Conservation (phyloP, 2,329 filamentous ascomycete species). For the Aspergillus sp. region DNA sequence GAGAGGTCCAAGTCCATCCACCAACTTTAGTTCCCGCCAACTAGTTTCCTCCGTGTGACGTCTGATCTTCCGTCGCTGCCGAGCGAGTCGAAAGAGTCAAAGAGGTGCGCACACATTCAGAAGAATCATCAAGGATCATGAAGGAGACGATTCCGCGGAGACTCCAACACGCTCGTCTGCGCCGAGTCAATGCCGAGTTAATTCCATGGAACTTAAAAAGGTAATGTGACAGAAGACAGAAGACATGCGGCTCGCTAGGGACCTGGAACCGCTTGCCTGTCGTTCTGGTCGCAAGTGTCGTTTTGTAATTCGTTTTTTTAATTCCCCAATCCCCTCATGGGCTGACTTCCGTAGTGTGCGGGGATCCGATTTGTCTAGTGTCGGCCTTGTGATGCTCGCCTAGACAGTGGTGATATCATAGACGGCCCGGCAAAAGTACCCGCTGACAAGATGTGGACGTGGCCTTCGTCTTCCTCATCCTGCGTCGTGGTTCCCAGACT, state of each 20-base stretch:
- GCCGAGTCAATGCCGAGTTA: neutral
- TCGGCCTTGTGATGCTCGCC: neutral
- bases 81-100: neutral
- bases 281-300: no score
- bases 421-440: neutral
- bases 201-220: neutral
- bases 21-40: neutral
- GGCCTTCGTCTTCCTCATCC: neutral
- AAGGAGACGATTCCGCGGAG: slow-evolving; percentile 3
- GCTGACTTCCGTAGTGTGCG: slow-evolving; percentile 3
- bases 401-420: slow-evolving; percentile 8
- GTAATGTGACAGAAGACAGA: no score
- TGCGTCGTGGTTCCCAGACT: neutral
- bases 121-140: neutral
- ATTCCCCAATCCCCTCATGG: neutral
- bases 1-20: neutral
- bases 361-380: neutral
- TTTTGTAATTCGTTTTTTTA: neutral
- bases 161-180: neutral
- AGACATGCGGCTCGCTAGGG: no score
- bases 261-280: no score
- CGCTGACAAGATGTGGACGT: neutral
- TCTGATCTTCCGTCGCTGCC: neutral
- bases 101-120: neutral
- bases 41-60: neutral